Conservation (phyloP, 768 basidiomycete species). For the Collybiopsis confluens region DNA sequence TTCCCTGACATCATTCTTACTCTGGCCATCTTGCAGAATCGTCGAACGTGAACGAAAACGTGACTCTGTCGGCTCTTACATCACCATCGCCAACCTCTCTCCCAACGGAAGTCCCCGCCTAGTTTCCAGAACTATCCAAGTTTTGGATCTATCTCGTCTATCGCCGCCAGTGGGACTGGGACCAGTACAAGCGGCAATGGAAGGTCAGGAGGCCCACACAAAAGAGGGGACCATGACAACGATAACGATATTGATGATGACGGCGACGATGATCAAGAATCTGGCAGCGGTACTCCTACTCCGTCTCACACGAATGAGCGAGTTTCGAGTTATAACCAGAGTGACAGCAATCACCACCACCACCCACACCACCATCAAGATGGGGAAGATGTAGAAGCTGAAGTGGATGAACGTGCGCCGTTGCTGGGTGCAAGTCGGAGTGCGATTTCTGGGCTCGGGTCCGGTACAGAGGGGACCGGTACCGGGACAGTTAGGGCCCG, state of each 20-base stretch:
- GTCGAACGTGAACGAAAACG: conserved; percentile 47
- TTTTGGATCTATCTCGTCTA: too few species aligned
- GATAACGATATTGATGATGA: too few species aligned
- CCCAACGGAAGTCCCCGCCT: neutral
- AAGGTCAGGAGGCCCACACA: neutral
- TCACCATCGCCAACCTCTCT: conserved; percentile 1
- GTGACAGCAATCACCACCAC: too few species aligned
- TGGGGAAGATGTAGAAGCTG: too few species aligned
- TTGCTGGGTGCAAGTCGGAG: neutral
- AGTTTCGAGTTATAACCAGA: neutral
- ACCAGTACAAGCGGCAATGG: neutral
- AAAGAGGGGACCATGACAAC: too few species aligned
- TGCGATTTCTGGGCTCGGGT: neutral
- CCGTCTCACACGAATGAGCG: too few species aligned
- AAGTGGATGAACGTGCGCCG: conserved; percentile 1
- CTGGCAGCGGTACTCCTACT: too few species aligned
- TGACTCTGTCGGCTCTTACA: conserved; percentile 31
- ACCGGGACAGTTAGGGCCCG: neutral
- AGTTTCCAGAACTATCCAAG: neutral
- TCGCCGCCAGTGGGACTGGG: neutral
- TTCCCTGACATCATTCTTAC: neutral
- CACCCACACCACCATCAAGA: too few species aligned
- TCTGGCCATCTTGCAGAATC: conserved; percentile 30
- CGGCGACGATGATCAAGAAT: too few species aligned
- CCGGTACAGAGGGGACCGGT: too few species aligned